Percentiles rank a stretch among this genome's conserved stretches.
Evolutionary conservation across 2,329 filamentous ascomycete species (phyloP).

Genomic region (Cladosporium sp.): DNA sequence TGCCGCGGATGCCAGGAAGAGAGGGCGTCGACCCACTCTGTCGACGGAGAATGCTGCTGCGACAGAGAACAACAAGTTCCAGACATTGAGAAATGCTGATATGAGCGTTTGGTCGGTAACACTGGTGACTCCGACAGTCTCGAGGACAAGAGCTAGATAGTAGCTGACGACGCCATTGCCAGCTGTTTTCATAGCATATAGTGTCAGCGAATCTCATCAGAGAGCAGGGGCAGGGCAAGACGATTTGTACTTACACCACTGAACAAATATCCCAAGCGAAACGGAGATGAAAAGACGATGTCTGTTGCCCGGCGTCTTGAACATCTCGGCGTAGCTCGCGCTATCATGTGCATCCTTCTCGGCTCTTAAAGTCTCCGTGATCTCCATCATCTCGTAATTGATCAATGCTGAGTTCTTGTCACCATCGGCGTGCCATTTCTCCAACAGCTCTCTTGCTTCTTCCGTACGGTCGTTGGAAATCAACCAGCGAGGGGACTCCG

Average conservation of each 20-base stretch:
- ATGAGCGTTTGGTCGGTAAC: constrained; percentile 30
- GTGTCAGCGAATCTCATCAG: background rate
- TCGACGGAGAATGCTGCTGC: constrained; percentile 40
- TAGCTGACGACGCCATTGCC: constrained; percentile 21
- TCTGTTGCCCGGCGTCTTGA: constrained; percentile 55
- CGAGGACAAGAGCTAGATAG: constrained; percentile 34
- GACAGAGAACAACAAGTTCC: constrained; percentile 43
- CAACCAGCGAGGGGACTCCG: constrained; percentile 57
- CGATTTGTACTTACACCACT: constrained; percentile 30
- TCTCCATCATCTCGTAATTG: constrained; percentile 61
- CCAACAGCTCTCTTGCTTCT: constrained; percentile 59
- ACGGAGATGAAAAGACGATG: constrained; percentile 51
- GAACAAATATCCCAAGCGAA: constrained; percentile 26
- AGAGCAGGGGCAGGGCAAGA: background rate
- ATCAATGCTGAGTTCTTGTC: constrained; percentile 50
- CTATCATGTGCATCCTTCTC: constrained; percentile 16
- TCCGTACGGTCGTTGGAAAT: constrained; percentile 44
- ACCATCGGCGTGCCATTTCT: constrained; percentile 43
- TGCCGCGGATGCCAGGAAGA: constrained; percentile 51
- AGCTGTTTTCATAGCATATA: background rate
- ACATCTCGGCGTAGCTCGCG: constrained; percentile 48
- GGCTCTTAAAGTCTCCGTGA: constrained; percentile 53
- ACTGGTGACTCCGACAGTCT: constrained; percentile 32
- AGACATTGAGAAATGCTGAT: constrained; percentile 40
- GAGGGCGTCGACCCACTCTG: constrained; percentile 44